These are phyloP conservation scores for Berberis thunbergii DNA, from an alignment of 164 flowering plant genomes.

Conservation along the genomic window DNA sequence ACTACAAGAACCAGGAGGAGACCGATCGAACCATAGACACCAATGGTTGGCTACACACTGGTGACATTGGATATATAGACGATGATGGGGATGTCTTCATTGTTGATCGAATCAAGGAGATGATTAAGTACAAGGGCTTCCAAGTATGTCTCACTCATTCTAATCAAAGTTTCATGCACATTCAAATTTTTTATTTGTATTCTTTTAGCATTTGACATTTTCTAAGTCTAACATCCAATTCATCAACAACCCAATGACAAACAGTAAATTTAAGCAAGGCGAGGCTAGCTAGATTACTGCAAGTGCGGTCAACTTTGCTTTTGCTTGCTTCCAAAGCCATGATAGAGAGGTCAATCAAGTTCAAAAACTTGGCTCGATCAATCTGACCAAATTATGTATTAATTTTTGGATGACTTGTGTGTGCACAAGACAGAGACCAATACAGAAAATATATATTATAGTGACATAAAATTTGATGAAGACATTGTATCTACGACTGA, in stretches of 20 bases:
- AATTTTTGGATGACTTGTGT: neutral
- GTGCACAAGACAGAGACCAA: neutral
- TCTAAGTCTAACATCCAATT: no score
- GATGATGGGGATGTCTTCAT: conserved; percentile 85
- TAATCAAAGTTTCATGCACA: neutral
- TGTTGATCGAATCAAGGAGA: conserved; percentile 89
- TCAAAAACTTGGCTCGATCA: neutral
- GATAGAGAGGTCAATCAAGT: neutral
- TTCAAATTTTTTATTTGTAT: neutral
- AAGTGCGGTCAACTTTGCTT: neutral
- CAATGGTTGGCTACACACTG: conserved; percentile 93
- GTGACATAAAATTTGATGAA: neutral
- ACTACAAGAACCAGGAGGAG: conserved; percentile 71
- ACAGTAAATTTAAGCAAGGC: neutral
- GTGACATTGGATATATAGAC: conserved; percentile 92
- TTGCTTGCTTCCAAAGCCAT: neutral
- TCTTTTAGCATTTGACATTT: no score
- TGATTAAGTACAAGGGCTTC: conserved; percentile 95
- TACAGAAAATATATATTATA: neutral
- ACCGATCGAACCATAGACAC: conserved; percentile 57
- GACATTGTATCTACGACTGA: neutral
- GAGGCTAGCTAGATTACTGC: neutral
- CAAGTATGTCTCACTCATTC: conserved; percentile 41
- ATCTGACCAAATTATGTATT: neutral
- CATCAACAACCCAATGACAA: no score